Conservation (phyloP, 2,329 filamentous ascomycete genomes). For the Neofusicoccum kwambonambiense region DNA sequence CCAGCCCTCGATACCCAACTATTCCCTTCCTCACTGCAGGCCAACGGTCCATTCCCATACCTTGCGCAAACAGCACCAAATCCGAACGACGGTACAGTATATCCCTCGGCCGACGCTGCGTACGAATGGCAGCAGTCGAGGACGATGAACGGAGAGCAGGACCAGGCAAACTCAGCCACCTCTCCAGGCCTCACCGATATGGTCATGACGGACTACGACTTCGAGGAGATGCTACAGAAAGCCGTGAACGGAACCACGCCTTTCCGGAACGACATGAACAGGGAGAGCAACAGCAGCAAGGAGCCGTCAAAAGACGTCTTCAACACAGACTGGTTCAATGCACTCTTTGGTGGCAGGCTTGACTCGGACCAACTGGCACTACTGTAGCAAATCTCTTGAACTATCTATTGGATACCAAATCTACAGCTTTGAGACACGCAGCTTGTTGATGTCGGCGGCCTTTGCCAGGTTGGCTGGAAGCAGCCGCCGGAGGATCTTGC, state of each 20-base stretch:
- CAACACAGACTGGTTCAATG: neutral
- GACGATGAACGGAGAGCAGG: neutral
- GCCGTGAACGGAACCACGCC: neutral
- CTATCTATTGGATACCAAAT: neutral
- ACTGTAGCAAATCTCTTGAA: neutral
- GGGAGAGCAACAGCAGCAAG: neutral
- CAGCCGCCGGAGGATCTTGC: constrained; percentile 31
- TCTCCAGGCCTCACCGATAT: neutral
- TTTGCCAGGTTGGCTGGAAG: constrained; percentile 22
- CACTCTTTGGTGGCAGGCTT: neutral
- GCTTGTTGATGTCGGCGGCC: neutral
- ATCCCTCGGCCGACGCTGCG: neutral
- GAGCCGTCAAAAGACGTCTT: neutral
- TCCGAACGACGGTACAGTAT: neutral
- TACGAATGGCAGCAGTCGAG: neutral
- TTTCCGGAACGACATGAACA: neutral
- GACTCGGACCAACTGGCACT: neutral
- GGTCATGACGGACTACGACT: neutral
- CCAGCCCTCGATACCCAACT: neutral
- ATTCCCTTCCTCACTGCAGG: too few species aligned
- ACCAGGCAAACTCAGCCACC: neutral
- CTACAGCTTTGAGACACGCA: neutral
- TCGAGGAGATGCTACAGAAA: neutral
- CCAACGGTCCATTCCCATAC: neutral
- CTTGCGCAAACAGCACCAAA: neutral